phyloP scores from a whole-genome alignment of 306 rosid species.

The Malus domestica region DNA sequence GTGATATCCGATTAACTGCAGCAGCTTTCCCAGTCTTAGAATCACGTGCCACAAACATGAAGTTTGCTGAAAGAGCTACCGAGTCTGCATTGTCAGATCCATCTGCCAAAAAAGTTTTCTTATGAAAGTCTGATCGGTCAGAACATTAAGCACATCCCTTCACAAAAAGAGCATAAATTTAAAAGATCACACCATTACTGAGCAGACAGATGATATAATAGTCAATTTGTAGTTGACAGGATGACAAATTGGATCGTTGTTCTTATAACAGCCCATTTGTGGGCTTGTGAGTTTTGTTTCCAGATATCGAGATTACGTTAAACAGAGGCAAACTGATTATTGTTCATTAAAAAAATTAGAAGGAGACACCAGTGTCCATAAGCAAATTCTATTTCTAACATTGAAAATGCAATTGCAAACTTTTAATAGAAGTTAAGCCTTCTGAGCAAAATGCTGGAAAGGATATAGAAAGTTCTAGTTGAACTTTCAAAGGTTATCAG shows the following conservation, averaged over 20 bases:
- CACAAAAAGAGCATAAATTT: background rate
- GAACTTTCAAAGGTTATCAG: background rate
- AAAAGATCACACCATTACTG: background rate
- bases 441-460: background rate
- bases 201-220: background rate
- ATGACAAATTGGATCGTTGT: background rate
- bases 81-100: slow-evolving; percentile 36
- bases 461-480: background rate
- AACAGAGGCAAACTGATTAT: background rate
- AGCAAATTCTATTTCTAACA: background rate
- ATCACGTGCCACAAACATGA: slow-evolving; percentile 96
- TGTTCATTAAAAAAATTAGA: background rate
- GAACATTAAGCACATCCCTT: background rate
- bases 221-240: background rate
- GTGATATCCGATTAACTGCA: slow-evolving; percentile 68
- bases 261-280: background rate
- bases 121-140: background rate
- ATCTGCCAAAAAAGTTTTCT: slow-evolving; percentile 23
- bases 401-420: background rate
- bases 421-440: background rate
- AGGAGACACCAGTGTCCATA: background rate
- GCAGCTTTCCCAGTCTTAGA: slow-evolving; percentile 84
- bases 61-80: slow-evolving; percentile 75
- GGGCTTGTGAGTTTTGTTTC: background rate
- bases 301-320: background rate